Base-by-base conservation (phyloP, 2,329 filamentous ascomycete genomes). In the Pezicula radicicola region DNA sequence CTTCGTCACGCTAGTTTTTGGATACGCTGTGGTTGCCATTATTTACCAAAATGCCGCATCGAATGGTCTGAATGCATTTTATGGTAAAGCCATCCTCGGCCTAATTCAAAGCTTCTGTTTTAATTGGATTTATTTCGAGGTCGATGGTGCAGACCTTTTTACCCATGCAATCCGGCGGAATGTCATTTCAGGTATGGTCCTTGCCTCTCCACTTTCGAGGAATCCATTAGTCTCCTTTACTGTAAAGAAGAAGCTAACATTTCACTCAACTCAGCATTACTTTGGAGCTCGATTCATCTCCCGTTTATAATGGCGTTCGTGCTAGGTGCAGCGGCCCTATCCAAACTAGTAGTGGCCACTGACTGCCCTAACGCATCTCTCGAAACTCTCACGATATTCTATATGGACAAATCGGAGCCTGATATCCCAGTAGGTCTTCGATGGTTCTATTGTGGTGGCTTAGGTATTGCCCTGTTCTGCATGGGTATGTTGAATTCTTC, bases 121-220 rank as follows among this genome's bases (percentile, higher is more conserved):
- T 60, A 83, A 84, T 60, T 83, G 80, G 79, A 72, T 85, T 9
- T 85, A 85, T 63, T 84, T 85, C 61, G 81, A 87, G 60, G 74
- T 86, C 35, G 83, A 85, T 63, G 74, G 70, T 15, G 72, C 72
- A 51, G 79, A 81, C 60, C 69, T 86, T 16, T 74, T 77, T 45
- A 66, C 76, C 0, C 84, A 87, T 66, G 83, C 84, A 8, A 87
- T 87, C 51, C 72, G 84, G 9, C 71, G 82, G 2, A 73, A 75
- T 36, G 68, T 72, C 2, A 47, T 65, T 18, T 69, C 74, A 19
- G 19, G 19, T 19, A 19, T 19, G 19, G 19, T 19, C 19, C 19
- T 2, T 19, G 19, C 19, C 19, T 2, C 19, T 19, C 19, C 19
- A 19, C 19, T 19, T 19, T 19, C 19, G 19, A 19, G 2, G 6